Evolutionary conservation across 345 rosid genomes (phyloP).

Genomic region (Geranium rotundifolium): DNA sequence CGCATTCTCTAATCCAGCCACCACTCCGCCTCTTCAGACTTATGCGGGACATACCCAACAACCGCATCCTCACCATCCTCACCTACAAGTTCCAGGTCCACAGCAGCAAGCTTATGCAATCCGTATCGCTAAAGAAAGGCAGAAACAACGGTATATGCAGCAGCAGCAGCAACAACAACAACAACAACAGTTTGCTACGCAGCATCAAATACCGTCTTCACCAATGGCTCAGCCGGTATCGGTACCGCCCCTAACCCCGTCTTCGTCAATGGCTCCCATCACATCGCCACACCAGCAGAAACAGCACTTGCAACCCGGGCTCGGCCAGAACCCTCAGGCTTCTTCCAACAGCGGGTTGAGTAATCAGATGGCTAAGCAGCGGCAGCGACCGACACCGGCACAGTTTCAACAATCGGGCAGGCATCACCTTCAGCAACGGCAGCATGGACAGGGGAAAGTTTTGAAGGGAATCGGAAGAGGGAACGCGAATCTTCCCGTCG

Average conservation of each 20-base stretch:
- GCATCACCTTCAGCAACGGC: slow-evolving; percentile 82
- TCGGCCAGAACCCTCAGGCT: slow-evolving; percentile 46
- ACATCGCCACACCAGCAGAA: slow-evolving; percentile 53
- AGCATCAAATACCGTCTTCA: slow-evolving; percentile 62
- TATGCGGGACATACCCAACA: slow-evolving; percentile 63
- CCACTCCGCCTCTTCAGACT: slow-evolving; percentile 43
- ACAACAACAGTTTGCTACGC: slow-evolving; percentile 50
- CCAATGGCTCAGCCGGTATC: slow-evolving; percentile 48
- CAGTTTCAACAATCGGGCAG: slow-evolving; percentile 78
- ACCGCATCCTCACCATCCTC: slow-evolving; percentile 59
- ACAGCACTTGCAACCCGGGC: slow-evolving; percentile 46
- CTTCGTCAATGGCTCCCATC: slow-evolving; percentile 50
- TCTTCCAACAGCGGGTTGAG: slow-evolving; percentile 43
- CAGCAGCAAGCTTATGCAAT: slow-evolving; percentile 63
- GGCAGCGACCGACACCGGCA: slow-evolving; percentile 63
- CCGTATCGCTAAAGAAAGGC: slow-evolving; percentile 60
- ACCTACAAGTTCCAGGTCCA: slow-evolving; percentile 49
- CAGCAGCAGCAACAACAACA: slow-evolving; percentile 53
- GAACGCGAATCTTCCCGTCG: slow-evolving; percentile 46
- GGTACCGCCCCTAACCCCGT: slow-evolving; percentile 30
- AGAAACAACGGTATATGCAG: no score
- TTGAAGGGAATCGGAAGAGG: slow-evolving; percentile 81
- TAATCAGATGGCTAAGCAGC: slow-evolving; percentile 79
- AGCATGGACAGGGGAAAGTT: slow-evolving; percentile 48
- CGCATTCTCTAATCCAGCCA: slow-evolving; percentile 59